Evolutionary conservation across 306 rosid species (phyloP), one percentile per base, ranked within the genome.

Genomic region (Sindora glabra): DNA sequence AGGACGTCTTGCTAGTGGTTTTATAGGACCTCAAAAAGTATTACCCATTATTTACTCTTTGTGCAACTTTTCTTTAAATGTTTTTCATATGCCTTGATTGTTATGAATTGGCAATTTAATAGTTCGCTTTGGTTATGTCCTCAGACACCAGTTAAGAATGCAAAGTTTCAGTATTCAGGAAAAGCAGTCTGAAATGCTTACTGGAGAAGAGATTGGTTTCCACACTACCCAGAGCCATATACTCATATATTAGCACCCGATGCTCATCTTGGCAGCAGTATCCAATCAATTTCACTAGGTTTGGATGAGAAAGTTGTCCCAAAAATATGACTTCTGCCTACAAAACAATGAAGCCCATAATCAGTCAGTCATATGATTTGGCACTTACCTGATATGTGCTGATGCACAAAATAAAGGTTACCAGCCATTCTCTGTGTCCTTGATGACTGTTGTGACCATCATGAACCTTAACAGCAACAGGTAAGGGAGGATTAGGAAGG

Each of bases 351-450:
- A 54, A 70, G 70, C 50, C 38, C 54, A 68, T 22, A 54, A 55
- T 71, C 49, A 59, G 56, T 49, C 76, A n/a, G n/a, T n/a, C n/a
- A n/a, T n/a, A n/a, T n/a, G n/a, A n/a, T n/a, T n/a, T n/a, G n/a
- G n/a, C n/a, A n/a, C n/a, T n/a, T n/a, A n/a, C n/a, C n/a, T n/a
- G n/a, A n/a, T n/a, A n/a, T n/a, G n/a, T n/a, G n/a, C n/a, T 29
- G 8, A 70, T 71, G 47, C 11, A 66, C 12, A 66, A 56, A 51
- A 22, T 58, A 25, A 54, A 60, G 44, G 37, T 77, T 82, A 94
- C 99, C 97, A 94, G 97, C 99, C 99, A 94, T 77, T 94, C 99
- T 70, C 99, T 74, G 52, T 89, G 99, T 9, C 99, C 99, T 80
- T 94, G 99, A 79, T 82, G 82, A 65, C 99, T 94, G 26, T 94